Percentiles rank a stretch among this genome's conserved stretches.
Evolutionary conservation across 495 filamentous ascomycete species (phyloP).

Genomic region (Polyplosphaeria fusca): DNA sequence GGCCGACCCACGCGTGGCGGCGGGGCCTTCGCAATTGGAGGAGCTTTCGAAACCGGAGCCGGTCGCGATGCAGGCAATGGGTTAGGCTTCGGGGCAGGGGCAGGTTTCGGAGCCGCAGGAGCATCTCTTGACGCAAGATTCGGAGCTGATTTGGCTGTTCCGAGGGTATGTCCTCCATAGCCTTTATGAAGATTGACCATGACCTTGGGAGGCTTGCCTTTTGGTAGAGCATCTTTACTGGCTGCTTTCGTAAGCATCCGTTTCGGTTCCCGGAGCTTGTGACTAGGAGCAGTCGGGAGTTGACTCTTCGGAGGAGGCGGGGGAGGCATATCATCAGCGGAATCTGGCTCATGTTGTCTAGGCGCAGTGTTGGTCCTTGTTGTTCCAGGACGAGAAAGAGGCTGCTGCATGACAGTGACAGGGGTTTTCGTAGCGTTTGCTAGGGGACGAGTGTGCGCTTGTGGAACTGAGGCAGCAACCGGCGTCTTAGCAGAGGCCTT

Average conservation of each 20-base stretch:
- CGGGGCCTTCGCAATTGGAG: neutral
- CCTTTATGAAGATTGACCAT: slow-evolving; percentile 61
- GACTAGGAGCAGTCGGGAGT: slow-evolving; percentile 45
- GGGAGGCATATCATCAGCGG: slow-evolving; percentile 51
- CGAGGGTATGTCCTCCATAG: slow-evolving; percentile 23
- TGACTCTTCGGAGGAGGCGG: slow-evolving; percentile 58
- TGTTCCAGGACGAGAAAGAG: slow-evolving; percentile 19
- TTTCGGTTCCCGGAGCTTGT: slow-evolving; percentile 56
- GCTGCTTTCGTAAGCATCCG: slow-evolving; percentile 64
- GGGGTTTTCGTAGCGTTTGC: slow-evolving; percentile 31
- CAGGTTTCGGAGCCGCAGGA: neutral
- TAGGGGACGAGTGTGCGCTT: slow-evolving; percentile 37
- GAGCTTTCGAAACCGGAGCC: neutral
- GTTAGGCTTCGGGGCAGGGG: neutral
- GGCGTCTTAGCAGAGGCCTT: slow-evolving; percentile 41
- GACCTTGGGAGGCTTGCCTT: slow-evolving; percentile 71
- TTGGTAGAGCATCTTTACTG: slow-evolving; percentile 61
- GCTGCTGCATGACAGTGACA: neutral
- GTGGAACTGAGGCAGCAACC: slow-evolving; percentile 30
- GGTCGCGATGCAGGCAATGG: slow-evolving; percentile 2
- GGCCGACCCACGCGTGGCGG: slow-evolving; percentile 11
- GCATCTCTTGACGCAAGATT: slow-evolving; percentile 4
- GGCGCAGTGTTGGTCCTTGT: slow-evolving; percentile 11
- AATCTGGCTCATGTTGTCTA: slow-evolving; percentile 42
- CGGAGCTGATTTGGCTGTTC: slow-evolving; percentile 6